These are phyloP conservation scores for Daldinia sp. DNA, from an alignment of 2,329 filamentous ascomycete genomes.

Conservation along the genomic window DNA sequence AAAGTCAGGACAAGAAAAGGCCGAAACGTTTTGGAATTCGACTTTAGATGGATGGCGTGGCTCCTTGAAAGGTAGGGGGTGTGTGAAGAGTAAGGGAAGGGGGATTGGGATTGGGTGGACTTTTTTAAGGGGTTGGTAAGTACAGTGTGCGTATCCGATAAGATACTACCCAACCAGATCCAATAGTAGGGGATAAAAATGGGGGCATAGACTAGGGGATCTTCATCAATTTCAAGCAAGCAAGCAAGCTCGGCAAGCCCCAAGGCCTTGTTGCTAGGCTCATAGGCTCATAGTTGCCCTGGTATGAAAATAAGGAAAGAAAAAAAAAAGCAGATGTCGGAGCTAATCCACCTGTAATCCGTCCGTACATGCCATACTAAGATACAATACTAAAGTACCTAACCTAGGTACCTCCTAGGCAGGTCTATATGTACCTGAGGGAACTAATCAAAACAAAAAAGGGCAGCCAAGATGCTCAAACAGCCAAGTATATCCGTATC, in stretches of 20 bases:
- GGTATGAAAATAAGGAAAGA: conserved; percentile 10
- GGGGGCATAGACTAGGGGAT: conserved; percentile 26
- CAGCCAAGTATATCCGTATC: conserved; percentile 1
- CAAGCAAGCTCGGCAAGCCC: conserved; percentile 21
- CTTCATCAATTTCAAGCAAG: conserved; percentile 36
- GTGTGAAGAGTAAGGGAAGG: conserved; percentile 40
- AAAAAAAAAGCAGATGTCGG: conserved; percentile 6
- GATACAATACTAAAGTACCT: too few species aligned
- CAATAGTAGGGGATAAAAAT: conserved; percentile 16
- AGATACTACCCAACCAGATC: conserved; percentile 14
- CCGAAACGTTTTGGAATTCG: conserved; percentile 50
- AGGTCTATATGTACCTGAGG: not conserved
- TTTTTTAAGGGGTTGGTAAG: conserved; percentile 39
- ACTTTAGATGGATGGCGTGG: conserved; percentile 44
- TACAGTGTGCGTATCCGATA: conserved; percentile 20
- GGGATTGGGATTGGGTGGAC: conserved; percentile 40
- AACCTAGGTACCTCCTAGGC: not conserved
- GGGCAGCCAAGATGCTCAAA: not conserved
- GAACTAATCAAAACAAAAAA: conserved; percentile 1
- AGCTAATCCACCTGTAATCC: conserved; percentile 22
- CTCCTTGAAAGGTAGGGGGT: conserved; percentile 35
- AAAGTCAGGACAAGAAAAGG: conserved; percentile 47
- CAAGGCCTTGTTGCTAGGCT: not conserved
- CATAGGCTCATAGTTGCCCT: not conserved
- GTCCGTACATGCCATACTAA: not conserved